Evolutionary conservation across 108 stramenopile genomes (phyloP), one percentile per base, ranked within the genome.

Genomic region (Epithemia pelagica): DNA sequence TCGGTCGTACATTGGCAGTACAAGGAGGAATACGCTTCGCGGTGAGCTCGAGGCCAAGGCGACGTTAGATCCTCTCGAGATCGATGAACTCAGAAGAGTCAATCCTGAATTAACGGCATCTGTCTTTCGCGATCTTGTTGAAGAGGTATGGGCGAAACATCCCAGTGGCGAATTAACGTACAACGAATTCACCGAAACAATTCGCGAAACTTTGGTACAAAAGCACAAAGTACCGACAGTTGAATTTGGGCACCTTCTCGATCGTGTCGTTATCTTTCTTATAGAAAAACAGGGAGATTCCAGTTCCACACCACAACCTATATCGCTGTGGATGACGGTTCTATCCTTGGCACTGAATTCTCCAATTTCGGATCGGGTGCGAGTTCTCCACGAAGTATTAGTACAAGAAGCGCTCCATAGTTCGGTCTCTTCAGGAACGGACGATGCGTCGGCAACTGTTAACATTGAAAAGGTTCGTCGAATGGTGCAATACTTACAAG

Each of bases 241-340:
- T 28, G 82, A 91, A 54, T 65, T 87, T 32, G 93, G 93, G 30
- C 90, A 95, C 71, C 79, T 84, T 59, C 30, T 95, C 51, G 93
- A 95, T 67, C 75, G 93, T 5, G 85, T 90, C 23, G 78, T 87
- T 28, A 63, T 88, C 31, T 68, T 71, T 31, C 66, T 72, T 31
- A 25, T 89, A 65, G 65, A 75, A 23, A 58, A 82, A 65, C 52
- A 67, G 26, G 46, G 59, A 3, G 59, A 70, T 32, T 58, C 53
- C 10, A 65, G 37, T 55, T 28, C 25, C 18, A 30, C 46, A 1
- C 37, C 56, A 27, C 32, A 52, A 71, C 72, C 79, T 26, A 30
- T 82, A 10, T 32, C 58, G 2, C 69, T 93, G 30, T 80, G 86
- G 58, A 67, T 84, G 54, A 66, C 79, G 28, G 78, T 77, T n/a